Evolutionary conservation across 371 early-diverging fungal species (phyloP), one percentile per base, ranked within the genome.

Genomic region (Mortierella sp.): DNA sequence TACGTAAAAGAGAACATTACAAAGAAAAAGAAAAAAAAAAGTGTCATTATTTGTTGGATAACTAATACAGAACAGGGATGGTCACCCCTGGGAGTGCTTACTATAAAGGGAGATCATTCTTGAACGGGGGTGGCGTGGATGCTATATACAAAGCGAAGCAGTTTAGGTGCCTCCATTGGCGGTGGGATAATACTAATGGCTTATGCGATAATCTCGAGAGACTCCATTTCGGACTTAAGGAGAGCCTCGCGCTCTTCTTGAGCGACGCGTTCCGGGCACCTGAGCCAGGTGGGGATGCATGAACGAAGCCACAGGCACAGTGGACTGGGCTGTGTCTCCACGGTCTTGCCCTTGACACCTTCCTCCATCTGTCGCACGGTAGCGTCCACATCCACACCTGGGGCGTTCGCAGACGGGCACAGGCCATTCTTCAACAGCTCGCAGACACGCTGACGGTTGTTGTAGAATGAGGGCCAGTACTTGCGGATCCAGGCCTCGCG

Each of bases 381-480:
- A 30, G 58, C 55, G n/a, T 50, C 55, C 46, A 64, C 52, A 42
- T 71, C 71, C 11, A 43, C 49, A 21, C 32, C 56, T 12, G 49
- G 19, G 11, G 44, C 50, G 3, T 46, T 23, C 11, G 70, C 15
- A 2, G 31, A 37, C 0, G 60, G 51, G 41, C 63, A 70, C 12
- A 61, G 30, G 4, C 62, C 62, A 32, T 61, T 70, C 46, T 60
- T 64, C 50, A 71, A 37, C 47, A 71, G 37, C 44, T 58, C 64
- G 30, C 71, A 71, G 24, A 71, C 60, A 8, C 71, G 71, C n/a
- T 49, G 59, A 28, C 71, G 71, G 51, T 71, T 71, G 56, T 71
- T 71, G 51, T 71, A 71, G 56, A 64, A 71, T 37, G 71, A 71
- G 9, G 71, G 71, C 71, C 71, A 71, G 44, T 47, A 60, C 42